These are phyloP conservation scores for Cryptosporidium muris DNA, from an alignment of 169 alveolate species.

Conservation along the genomic window DNA sequence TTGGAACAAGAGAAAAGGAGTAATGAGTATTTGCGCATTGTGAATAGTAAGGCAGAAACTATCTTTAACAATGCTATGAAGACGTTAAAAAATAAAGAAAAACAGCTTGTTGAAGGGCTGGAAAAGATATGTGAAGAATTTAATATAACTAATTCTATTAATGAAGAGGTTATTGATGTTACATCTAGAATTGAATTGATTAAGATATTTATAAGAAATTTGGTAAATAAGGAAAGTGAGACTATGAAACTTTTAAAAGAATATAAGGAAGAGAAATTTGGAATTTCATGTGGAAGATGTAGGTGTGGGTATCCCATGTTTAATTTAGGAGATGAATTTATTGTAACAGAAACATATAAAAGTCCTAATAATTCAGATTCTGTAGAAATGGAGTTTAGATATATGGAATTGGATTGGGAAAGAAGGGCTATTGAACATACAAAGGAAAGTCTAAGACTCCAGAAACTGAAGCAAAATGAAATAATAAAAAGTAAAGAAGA, in stretches of 20 bases:
- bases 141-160: background rate
- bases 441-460: slow-evolving; percentile 8
- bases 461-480: slow-evolving; percentile 17
- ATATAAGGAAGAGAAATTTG: slow-evolving; percentile 3
- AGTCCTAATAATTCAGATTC: slow-evolving; percentile 8
- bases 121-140: slow-evolving; percentile 17
- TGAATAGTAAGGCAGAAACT: slow-evolving; percentile 21
- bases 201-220: background rate
- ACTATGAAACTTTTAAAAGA: slow-evolving; percentile 2
- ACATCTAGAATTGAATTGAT: background rate
- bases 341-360: slow-evolving; percentile 3
- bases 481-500: slow-evolving; percentile 30
- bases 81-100: slow-evolving; percentile 6
- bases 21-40: slow-evolving; percentile 25
- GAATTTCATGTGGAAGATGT: slow-evolving; percentile 17
- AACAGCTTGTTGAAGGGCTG: slow-evolving; percentile 2
- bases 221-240: slow-evolving; percentile 3
- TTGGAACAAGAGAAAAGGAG: slow-evolving; percentile 36
- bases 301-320: slow-evolving; percentile 46
- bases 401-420: slow-evolving; percentile 45
- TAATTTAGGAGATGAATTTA: slow-evolving; percentile 5
- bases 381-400: slow-evolving; percentile 30
- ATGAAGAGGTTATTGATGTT: slow-evolving; percentile 1
- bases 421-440: slow-evolving; percentile 23
- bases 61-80: slow-evolving; percentile 24